Conservation (phyloP, 2,329 filamentous ascomycete genomes). For the Diaporthe vexans region DNA sequence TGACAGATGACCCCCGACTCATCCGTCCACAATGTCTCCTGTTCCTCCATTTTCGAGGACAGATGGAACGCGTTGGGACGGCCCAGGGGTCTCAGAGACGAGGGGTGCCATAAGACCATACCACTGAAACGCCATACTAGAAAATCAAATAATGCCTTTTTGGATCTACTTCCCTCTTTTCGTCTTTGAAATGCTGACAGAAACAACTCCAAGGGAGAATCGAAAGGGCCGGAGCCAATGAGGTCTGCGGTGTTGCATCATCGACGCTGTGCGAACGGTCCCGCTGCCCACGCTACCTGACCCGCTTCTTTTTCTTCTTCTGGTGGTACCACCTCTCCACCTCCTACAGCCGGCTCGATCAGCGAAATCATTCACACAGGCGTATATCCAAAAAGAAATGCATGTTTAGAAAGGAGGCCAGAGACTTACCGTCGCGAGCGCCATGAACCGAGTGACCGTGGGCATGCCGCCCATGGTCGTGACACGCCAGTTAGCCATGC, state of each 20-base stretch:
- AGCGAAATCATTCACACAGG: slow-evolving; percentile 4
- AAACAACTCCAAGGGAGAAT: slow-evolving; percentile 5
- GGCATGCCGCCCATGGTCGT: slow-evolving; percentile 39
- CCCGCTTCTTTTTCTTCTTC: slow-evolving; percentile 40
- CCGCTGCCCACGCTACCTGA: slow-evolving; percentile 1
- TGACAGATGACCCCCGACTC: background rate
- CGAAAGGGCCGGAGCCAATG: background rate
- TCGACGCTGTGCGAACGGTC: slow-evolving; percentile 1
- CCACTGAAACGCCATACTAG: slow-evolving; percentile 22
- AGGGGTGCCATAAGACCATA: background rate
- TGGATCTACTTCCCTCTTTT: slow-evolving; percentile 17
- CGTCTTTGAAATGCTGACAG: background rate
- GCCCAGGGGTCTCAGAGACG: background rate
- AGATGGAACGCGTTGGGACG: background rate
- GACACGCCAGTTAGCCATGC: slow-evolving; percentile 36
- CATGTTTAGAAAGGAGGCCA: background rate
- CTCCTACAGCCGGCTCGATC: slow-evolving; percentile 23
- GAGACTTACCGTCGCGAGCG: slow-evolving; percentile 34
- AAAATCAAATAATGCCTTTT: slow-evolving; percentile 27
- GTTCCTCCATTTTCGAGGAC: background rate
- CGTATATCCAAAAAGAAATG: background rate
- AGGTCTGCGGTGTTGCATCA: background rate
- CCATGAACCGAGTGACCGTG: slow-evolving; percentile 38
- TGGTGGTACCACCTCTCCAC: slow-evolving; percentile 41
- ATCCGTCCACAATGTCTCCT: background rate